Evolutionary conservation across 208 protist species (phyloP), one percentile per base, ranked within the genome.

Genomic region (Wallacemonas sp.): DNA sequence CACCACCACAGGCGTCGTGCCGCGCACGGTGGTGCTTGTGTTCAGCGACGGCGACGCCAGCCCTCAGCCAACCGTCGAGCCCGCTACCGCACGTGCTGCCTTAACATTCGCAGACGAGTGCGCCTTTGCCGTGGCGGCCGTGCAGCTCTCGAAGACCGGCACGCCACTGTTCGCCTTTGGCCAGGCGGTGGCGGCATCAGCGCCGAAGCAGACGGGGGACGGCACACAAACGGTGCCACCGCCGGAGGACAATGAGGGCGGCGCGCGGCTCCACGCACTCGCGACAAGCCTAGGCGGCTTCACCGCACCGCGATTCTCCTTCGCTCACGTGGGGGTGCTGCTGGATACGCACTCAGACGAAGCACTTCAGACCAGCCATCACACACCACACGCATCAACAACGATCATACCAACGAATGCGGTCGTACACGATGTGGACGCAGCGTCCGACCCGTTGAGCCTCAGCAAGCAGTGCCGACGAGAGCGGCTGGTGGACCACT

Each of bases 41-140:
- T 94, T 94, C 72, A 92, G 75, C 54, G 78, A 90, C 71, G 62
- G 63, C 22, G 48, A 45, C 0, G n/a, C 27, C 9, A 53, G 19
- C 58, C 54, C 41, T 8, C 30, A n/a, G 42, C 41, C 34, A 34
- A 24, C 10, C 15, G 29, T 10, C 10, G 38, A 19, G 45, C 17
- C n/a, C 39, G 8, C 24, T 8, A 38, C 50, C 22, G 13, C 15
- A 24, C 55, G 13, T 10, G 8, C 36, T 15, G 5, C 1, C 6
- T 50, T 87, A 29, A 66, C 73, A 9, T 86, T 84, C 63, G 71
- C 64, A 34, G 58, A 82, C 3, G 85, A 95, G 63, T 91, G 89
- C 52, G 78, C 81, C 17, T 73, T 94, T 17, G 80, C 83, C 22
- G 71, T 80, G 27, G 74, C 81, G 1, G 75, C 73, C 15, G 53